These are phyloP conservation scores for Epichloe bromicola DNA, from an alignment of 2,329 filamentous ascomycete genomes.

Conservation along the genomic window DNA sequence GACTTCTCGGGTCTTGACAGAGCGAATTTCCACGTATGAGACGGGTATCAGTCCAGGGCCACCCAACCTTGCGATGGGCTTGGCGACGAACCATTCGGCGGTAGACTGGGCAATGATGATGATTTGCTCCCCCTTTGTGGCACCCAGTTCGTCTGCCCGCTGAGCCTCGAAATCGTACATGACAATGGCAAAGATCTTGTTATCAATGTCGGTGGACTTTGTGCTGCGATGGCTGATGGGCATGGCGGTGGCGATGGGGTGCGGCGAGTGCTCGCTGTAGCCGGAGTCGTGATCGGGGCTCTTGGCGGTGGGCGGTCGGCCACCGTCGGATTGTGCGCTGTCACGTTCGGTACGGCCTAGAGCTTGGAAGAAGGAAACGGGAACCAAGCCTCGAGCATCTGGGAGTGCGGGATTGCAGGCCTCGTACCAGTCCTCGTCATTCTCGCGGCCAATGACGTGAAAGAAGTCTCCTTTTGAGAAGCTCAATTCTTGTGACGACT, in stretches of 20 bases:
- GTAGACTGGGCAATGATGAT: conserved; percentile 98
- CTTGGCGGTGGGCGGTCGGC: conserved; percentile 35
- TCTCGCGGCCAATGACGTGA: conserved; percentile 90
- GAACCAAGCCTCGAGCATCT: conserved; percentile 79
- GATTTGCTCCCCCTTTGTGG: conserved; percentile 89
- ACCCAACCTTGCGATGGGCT: conserved; percentile 94
- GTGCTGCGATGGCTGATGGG: conserved; percentile 30
- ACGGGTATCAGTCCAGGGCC: conserved; percentile 92
- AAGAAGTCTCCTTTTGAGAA: conserved; percentile 97
- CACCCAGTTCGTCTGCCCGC: conserved; percentile 88
- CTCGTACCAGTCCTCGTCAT: conserved; percentile 95
- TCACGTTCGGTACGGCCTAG: conserved; percentile 87
- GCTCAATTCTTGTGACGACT: conserved; percentile 64
- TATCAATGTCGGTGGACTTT: conserved; percentile 46
- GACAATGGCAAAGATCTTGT: conserved; percentile 93
- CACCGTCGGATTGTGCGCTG: conserved; percentile 57
- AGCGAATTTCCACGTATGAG: conserved; percentile 89
- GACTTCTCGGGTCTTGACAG: conserved; percentile 77
- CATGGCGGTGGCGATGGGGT: conserved; percentile 10
- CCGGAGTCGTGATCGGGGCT: conserved; percentile 79
- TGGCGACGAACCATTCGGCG: conserved; percentile 97
- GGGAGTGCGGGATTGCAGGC: conserved; percentile 88
- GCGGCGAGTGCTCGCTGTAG: conserved; percentile 38
- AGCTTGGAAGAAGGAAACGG: conserved; percentile 84
- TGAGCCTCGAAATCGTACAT: conserved; percentile 96